Evolutionary conservation across 805 yeast species (phyloP).

Genomic region (Ogataea dorogensis): DNA sequence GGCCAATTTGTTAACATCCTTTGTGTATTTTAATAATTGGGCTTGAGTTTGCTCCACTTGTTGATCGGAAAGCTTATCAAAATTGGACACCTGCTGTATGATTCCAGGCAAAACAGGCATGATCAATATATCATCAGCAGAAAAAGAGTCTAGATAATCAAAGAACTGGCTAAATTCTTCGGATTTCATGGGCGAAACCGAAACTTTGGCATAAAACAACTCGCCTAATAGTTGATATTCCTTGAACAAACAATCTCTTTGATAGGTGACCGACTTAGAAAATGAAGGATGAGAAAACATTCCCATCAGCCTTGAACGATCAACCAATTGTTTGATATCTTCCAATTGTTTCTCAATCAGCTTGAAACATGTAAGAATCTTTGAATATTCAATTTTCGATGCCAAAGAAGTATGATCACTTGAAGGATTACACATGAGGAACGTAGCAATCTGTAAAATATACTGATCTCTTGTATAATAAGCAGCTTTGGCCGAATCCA

Average conservation of each 20-base stretch:
- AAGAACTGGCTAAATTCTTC: constrained; percentile 41
- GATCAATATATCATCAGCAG: constrained; percentile 60
- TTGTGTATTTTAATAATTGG: constrained; percentile 35
- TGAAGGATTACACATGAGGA: constrained; percentile 31
- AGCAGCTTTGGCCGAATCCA: constrained; percentile 64
- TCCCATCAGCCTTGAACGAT: constrained; percentile 55
- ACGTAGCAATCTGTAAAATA: constrained; percentile 64
- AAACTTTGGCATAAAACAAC: constrained; percentile 46
- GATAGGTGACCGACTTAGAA: constrained; percentile 49
- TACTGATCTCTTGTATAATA: constrained; percentile 70
- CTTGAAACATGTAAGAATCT: constrained; percentile 53
- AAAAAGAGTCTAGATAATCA: constrained; percentile 45
- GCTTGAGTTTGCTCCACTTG: constrained; percentile 41
- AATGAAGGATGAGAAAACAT: constrained; percentile 43
- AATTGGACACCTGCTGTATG: constrained; percentile 42
- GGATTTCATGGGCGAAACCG: constrained; percentile 5
- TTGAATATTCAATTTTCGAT: constrained; percentile 29
- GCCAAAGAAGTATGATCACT: constrained; percentile 1
- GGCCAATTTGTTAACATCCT: constrained; percentile 42
- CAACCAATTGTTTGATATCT: constrained; percentile 51
- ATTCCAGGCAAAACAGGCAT: constrained; percentile 64
- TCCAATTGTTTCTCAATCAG: constrained; percentile 55
- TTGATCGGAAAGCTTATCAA: constrained; percentile 36
- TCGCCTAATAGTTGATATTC: constrained; percentile 75
- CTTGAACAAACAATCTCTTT: constrained; percentile 59